Conservation (phyloP, 2,329 filamentous ascomycete species). For the Colletotrichum nymphaeae region DNA sequence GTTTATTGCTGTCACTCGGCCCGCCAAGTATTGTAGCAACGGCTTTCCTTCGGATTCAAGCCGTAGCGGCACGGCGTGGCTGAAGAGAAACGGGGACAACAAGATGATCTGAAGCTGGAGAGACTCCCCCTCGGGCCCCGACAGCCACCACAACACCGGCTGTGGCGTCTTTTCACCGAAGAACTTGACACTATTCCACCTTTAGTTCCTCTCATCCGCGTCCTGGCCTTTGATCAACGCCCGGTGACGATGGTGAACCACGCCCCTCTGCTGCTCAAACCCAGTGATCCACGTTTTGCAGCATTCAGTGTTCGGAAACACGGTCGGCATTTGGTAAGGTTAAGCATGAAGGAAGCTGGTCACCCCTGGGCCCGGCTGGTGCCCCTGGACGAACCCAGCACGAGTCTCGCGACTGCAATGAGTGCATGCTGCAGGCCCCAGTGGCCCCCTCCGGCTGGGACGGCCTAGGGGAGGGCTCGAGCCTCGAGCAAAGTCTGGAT, state of each 20-base stretch:
- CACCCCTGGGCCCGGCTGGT: not conserved
- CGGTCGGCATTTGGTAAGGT: not conserved
- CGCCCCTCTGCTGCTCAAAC: not conserved
- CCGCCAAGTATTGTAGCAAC: not conserved
- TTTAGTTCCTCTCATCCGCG: constrained; percentile 9
- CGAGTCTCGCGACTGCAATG: not conserved
- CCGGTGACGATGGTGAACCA: not conserved
- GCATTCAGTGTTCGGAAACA: not conserved
- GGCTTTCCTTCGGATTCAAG: not conserved
- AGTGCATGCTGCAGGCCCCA: not conserved
- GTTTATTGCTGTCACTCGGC: not conserved
- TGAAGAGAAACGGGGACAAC: not conserved
- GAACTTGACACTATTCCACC: not conserved
- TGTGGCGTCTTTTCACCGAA: constrained; percentile 8
- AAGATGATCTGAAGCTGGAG: not conserved
- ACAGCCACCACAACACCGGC: not conserved
- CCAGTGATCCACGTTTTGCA: constrained; percentile 1
- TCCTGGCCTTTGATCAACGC: constrained; percentile 5
- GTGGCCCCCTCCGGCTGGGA: not conserved
- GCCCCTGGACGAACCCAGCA: not conserved
- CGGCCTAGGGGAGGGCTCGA: not conserved
- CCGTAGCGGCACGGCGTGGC: not conserved
- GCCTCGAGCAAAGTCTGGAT: not conserved
- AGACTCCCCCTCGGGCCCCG: not conserved
- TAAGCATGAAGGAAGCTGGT: not conserved